These are phyloP conservation scores for Polysphondylium violaceum DNA, from an alignment of 78 protist genomes.

Conservation along the genomic window DNA sequence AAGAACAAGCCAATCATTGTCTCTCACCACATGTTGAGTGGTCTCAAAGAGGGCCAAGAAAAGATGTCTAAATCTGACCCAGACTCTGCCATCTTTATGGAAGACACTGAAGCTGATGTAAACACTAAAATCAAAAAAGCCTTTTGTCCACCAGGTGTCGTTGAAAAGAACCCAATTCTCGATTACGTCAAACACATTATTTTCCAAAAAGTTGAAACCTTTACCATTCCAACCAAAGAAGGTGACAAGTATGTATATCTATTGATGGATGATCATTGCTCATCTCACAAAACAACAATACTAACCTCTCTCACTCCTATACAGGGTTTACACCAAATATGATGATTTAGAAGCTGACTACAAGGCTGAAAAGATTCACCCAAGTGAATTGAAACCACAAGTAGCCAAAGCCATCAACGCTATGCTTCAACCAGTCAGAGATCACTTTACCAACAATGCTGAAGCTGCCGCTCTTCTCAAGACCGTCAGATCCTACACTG, in stretches of 20 bases:
- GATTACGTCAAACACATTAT: constrained; percentile 74
- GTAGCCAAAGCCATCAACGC: constrained; percentile 86
- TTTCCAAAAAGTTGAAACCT: constrained; percentile 54
- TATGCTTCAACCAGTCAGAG: constrained; percentile 93
- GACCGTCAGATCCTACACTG: constrained; percentile 79
- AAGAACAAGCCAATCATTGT: constrained; percentile 97
- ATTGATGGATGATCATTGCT: background rate
- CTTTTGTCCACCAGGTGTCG: constrained; percentile 87
- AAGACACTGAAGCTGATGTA: constrained; percentile 94
- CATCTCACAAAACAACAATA: no score
- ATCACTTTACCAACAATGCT: constrained; percentile 85
- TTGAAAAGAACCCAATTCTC: constrained; percentile 78
- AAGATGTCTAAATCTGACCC: constrained; percentile 98
- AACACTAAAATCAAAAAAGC: constrained; percentile 90
- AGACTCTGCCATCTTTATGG: constrained; percentile 99
- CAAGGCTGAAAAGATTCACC: constrained; percentile 66
- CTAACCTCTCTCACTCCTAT: no score
- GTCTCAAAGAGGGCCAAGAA: constrained; percentile 93
- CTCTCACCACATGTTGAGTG: constrained; percentile 97
- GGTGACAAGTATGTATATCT: constrained; percentile 34
- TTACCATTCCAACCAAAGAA: constrained; percentile 35
- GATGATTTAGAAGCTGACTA: constrained; percentile 53
- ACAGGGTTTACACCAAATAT: constrained; percentile 19
- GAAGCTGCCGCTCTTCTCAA: constrained; percentile 87
- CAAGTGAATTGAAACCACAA: constrained; percentile 91